Evolutionary conservation across 148 eudicot species (phyloP).

Genomic region (Fagopyrum esculentum): DNA sequence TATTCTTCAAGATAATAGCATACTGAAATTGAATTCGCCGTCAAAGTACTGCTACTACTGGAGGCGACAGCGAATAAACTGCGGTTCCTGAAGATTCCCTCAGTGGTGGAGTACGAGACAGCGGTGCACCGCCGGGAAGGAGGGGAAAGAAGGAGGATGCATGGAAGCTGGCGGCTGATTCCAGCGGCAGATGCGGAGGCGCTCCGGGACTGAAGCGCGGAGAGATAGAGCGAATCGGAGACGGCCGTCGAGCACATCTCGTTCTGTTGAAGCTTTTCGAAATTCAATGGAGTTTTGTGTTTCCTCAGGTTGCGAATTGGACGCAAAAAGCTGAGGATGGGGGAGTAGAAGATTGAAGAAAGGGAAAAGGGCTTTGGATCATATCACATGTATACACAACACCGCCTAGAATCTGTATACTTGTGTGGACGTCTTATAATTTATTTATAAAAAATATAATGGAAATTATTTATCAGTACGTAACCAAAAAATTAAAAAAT

Average conservation of each 20-base stretch:
- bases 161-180: conserved; percentile 6
- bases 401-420: no score
- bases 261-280: neutral
- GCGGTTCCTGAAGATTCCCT: conserved; percentile 12
- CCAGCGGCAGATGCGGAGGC: conserved; percentile 17
- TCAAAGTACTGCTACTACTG: conserved; percentile 17
- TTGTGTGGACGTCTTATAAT: no score
- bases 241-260: conserved; percentile 34
- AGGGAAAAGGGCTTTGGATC: neutral
- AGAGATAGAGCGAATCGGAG: conserved; percentile 24
- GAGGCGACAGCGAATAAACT: conserved; percentile 18
- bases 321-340: neutral
- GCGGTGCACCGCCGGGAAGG: neutral
- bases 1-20: neutral
- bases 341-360: neutral
- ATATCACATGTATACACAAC: no score
- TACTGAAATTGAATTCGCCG: conserved; percentile 26
- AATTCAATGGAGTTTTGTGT: neutral
- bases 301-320: neutral
- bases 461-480: no score
- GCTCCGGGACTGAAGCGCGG: conserved; percentile 13
- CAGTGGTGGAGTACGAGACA: conserved; percentile 10
- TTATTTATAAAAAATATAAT: no score
- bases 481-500: no score
- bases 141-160: conserved; percentile 18